Evolutionary conservation across 208 protist genomes (phyloP).

Genomic region (Crithidia mellificae): DNA sequence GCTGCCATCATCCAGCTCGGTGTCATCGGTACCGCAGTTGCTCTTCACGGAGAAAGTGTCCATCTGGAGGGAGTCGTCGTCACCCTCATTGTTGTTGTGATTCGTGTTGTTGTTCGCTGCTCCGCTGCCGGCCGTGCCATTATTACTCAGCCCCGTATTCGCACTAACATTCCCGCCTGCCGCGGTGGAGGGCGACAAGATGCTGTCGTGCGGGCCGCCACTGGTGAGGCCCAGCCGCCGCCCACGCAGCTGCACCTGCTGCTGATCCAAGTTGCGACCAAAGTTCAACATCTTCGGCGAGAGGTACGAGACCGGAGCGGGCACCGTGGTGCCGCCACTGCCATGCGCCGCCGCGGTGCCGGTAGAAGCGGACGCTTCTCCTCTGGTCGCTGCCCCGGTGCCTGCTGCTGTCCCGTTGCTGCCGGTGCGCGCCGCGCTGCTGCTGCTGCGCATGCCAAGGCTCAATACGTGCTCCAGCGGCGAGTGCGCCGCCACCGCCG

Average conservation of each 20-base stretch:
- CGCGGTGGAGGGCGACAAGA: background rate
- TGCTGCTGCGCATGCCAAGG: background rate
- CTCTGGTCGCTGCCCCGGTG: background rate
- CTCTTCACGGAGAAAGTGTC: conserved; percentile 35
- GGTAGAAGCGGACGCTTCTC: background rate
- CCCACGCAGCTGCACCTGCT: conserved; percentile 9
- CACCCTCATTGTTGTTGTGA: conserved; percentile 11
- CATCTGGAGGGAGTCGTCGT: conserved; percentile 9
- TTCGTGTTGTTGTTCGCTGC: background rate
- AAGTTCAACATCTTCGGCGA: conserved; percentile 17
- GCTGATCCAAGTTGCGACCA: conserved; percentile 1
- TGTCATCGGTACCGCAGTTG: conserved; percentile 32
- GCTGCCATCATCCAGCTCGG: conserved; percentile 31
- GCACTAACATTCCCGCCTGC: too few species aligned
- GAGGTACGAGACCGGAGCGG: background rate
- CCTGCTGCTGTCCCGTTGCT: background rate
- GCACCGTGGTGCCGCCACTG: too few species aligned
- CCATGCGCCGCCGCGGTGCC: background rate
- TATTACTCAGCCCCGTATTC: too few species aligned
- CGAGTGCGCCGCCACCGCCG: background rate
- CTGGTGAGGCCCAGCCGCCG: conserved; percentile 10
- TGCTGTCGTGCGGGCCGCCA: background rate
- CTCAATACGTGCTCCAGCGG: background rate
- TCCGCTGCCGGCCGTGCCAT: background rate
- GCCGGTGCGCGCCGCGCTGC: background rate